Percentiles rank a stretch among this genome's conserved stretches.
Conservation (phyloP, 1,139 yeast species). For the Hyphopichia fennica region DNA sequence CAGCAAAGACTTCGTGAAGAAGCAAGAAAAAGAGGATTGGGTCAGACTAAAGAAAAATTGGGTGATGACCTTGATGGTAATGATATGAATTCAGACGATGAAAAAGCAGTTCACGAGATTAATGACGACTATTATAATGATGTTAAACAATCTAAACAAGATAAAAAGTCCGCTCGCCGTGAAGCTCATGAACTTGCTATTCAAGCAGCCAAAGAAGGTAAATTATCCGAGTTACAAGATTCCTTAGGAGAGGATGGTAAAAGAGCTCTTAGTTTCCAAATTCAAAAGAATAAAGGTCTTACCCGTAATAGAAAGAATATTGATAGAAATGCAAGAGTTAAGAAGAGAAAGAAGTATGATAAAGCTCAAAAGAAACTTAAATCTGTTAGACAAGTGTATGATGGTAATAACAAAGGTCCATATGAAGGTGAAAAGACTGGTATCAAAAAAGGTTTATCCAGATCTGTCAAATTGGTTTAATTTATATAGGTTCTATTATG, state of each 20-base stretch:
- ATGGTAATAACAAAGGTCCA: slow-evolving; percentile 69
- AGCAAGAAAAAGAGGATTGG: slow-evolving; percentile 80
- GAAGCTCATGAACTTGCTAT: slow-evolving; percentile 72
- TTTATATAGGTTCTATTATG: not conserved
- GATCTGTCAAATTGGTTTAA: slow-evolving; percentile 72
- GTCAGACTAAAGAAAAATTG: slow-evolving; percentile 42
- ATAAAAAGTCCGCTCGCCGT: slow-evolving; percentile 53
- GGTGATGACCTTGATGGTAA: slow-evolving; percentile 59
- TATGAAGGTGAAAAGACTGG: slow-evolving; percentile 96
- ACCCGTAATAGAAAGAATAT: slow-evolving; percentile 93
- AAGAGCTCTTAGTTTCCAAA: slow-evolving; percentile 93
- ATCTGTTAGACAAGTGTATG: slow-evolving; percentile 85
- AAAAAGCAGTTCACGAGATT: slow-evolving; percentile 35
- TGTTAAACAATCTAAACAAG: slow-evolving; percentile 49
- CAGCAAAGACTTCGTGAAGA: slow-evolving; percentile 84
- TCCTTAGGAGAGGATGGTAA: slow-evolving; percentile 74
- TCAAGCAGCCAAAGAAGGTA: slow-evolving; percentile 84
- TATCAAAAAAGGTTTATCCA: slow-evolving; percentile 88
- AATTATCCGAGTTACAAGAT: slow-evolving; percentile 69
- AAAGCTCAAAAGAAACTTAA: slow-evolving; percentile 92
- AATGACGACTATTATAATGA: slow-evolving; percentile 48
- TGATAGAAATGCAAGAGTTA: slow-evolving; percentile 92
- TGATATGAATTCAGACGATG: slow-evolving; percentile 51
- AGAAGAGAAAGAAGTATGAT: slow-evolving; percentile 97
- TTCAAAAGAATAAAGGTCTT: slow-evolving; percentile 91